Base-by-base conservation (phyloP, 495 filamentous ascomycete species). In the Cercophora newfieldiana region DNA sequence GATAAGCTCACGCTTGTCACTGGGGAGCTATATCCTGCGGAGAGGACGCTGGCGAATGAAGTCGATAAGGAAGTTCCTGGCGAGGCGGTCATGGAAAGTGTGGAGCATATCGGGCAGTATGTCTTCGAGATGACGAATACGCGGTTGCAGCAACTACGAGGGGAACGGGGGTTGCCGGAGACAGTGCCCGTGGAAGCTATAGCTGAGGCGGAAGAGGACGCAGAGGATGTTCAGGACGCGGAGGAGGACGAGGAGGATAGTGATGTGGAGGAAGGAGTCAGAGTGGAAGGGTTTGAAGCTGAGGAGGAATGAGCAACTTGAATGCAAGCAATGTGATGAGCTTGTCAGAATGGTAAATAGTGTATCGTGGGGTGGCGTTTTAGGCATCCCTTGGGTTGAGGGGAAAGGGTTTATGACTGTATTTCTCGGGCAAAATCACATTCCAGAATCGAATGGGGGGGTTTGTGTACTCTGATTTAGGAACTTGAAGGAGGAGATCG, bases 101-200 rank as follows among this genome's bases (percentile, higher is more conserved):
- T 97, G 7, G 95, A 97, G 79, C 95, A 99, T 82, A 78, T 99
- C 37, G 96, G 95, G 5, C 91, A 97, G 79, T 98, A 97, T 79
- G 95, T 99, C 24, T 97, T 88, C 78, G 92, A 99, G 79, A 98
- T 99, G 92, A 94, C 94, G 14, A 83, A 89, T 69, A 91, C 93
- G 22, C 95, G 91, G 75, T 78, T 97, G 7, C 75, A 80, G 72
- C 79, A 84, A 72, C 60, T 85, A 56, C 73, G 77, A 47, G 79
- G 72, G 31, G 79, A 83, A 66, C 70, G 78, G 53, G 78, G 77
- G 10, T 64, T 82, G 47, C 63, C 67, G 0, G 78, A 67, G 47
- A 63, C 55, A 8, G 71, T 66, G 14, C 58, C 71, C 3, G 63
- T 61, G 29, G 69, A 68, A 3, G 72, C 51, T 29, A 66, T 66